Evolutionary conservation across 495 filamentous ascomycete genomes (phyloP).

Genomic region (Penicillium paxilli): DNA sequence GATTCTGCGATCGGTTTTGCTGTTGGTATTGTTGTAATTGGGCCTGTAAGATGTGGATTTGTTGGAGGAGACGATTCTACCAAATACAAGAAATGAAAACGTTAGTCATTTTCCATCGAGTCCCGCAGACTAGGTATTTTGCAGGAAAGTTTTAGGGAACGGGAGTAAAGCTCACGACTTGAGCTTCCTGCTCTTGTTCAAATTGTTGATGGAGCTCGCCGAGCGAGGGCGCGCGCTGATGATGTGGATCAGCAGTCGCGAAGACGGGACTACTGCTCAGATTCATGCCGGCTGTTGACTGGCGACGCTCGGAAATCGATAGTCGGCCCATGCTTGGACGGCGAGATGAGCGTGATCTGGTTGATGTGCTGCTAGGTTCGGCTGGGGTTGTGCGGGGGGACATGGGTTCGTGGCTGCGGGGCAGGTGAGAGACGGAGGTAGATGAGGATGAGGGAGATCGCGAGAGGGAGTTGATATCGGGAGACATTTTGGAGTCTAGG

Average conservation of each 20-base stretch:
- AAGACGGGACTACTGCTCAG: slow-evolving; percentile 66
- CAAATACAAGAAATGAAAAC: no score
- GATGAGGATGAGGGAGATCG: slow-evolving; percentile 59
- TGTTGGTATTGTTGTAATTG: slow-evolving; percentile 70
- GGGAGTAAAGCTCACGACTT: slow-evolving; percentile 86
- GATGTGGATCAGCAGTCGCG: slow-evolving; percentile 58
- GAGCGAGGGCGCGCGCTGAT: slow-evolving; percentile 73
- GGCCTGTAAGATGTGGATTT: slow-evolving; percentile 85
- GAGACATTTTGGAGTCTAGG: slow-evolving; percentile 61
- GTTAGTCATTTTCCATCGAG: no score
- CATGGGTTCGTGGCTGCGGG: slow-evolving; percentile 30
- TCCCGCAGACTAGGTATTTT: no score
- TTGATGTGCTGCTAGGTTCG: slow-evolving; percentile 38
- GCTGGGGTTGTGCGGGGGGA: slow-evolving; percentile 24
- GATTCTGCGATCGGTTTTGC: slow-evolving; percentile 31
- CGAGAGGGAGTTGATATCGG: slow-evolving; percentile 76
- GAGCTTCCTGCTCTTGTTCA: slow-evolving; percentile 92
- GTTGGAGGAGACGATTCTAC: slow-evolving; percentile 85
- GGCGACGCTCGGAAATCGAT: slow-evolving; percentile 46
- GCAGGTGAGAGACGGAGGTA: slow-evolving; percentile 33
- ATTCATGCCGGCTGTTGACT: slow-evolving; percentile 72
- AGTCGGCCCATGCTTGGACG: slow-evolving; percentile 55
- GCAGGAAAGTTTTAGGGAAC: no score
- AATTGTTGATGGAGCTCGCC: slow-evolving; percentile 96
- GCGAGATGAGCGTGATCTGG: slow-evolving; percentile 50